phyloP scores from a whole-genome alignment of 768 basidiomycete genomes.

The Epithele typhae region DNA sequence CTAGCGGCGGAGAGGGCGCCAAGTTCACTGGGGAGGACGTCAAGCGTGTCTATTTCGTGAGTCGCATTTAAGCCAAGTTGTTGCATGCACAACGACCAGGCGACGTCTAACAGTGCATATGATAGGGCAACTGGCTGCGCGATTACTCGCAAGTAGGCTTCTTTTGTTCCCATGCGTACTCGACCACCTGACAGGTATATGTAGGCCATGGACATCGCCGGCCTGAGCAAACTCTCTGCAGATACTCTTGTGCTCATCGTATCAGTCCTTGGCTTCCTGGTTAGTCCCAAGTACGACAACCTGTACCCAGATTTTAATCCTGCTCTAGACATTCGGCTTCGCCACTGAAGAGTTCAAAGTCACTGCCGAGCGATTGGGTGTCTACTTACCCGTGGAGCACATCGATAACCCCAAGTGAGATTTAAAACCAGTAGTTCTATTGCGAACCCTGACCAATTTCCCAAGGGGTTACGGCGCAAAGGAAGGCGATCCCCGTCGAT shows the following conservation, averaged over 20 bases:
- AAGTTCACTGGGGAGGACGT: conserved; percentile 65
- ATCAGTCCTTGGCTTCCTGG: conserved; percentile 56
- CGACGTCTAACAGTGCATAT: too few species aligned
- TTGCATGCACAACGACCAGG: too few species aligned
- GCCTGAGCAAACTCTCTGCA: conserved; percentile 57
- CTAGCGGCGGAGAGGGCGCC: conserved; percentile 41
- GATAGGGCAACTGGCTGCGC: conserved; percentile 63
- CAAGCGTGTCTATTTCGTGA: conserved; percentile 63
- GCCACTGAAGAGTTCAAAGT: conserved; percentile 69
- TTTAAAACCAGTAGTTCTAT: background rate
- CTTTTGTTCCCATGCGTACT: too few species aligned
- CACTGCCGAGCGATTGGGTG: conserved; percentile 66
- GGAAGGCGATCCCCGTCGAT: conserved; percentile 67
- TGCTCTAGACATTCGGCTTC: conserved; percentile 53
- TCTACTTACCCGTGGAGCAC: conserved; percentile 76
- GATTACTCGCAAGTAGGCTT: conserved; percentile 57
- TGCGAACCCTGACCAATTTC: background rate
- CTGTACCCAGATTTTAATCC: background rate
- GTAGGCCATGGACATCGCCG: conserved; percentile 69
- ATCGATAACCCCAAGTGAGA: conserved; percentile 73
- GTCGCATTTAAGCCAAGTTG: conserved; percentile 18
- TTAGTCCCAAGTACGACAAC: conserved; percentile 12
- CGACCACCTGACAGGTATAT: too few species aligned
- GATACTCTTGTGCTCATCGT: conserved; percentile 62
- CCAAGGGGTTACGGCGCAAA: conserved; percentile 61